Base-by-base conservation (phyloP, 352 stramenopile species). In the Phytophthora multivora region DNA sequence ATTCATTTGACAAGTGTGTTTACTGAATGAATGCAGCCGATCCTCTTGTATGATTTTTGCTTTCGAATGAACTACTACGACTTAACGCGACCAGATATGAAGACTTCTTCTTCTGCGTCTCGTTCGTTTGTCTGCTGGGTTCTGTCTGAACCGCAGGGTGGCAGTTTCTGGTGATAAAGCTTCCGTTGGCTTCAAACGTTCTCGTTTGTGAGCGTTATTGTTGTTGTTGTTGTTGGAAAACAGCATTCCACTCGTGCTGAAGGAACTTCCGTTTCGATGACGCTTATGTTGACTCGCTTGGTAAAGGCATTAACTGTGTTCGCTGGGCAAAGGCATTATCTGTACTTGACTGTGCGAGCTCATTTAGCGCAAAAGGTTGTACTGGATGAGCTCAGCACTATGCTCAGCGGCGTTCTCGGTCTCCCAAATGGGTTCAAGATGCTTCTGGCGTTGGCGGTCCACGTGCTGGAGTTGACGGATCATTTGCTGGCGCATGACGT, bases 371-470 rank as follows among this genome's bases (percentile, higher is more conserved):
- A 68, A 58, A 9, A 69, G 64, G 15, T 57, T 45, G 41, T 54
- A 68, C 35, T 72, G 58, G 16, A 33, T 35, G 33, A 64, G 26
- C 31, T 68, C 58, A 12, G 63, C 59, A 23, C 56, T 64, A 9
- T 71, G 58, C 5, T 61, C 30, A n/a, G 63, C 63, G 25, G 76
- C 68, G 36, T 51, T 52, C 19, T 71, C 73, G 11, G 58, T 65
- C 48, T 83, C 74, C 58, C 60, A 77, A 50, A 83, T 83, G 8
- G 71, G 63, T 16, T 69, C 62, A 19, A 83, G 61, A 16, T 74
- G 71, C 50, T 80, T 75, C 16, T 79, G 54, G 12, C 75, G 77
- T 40, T 79, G 73, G 1, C 52, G 62, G 8, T 77, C 61, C 11
- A 83, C 62, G 42, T 81, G 61, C 43, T 73, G 59, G 35, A 83